phyloP scores from a whole-genome alignment of 2,329 filamentous ascomycete species.

The Sporothrix euskadiensis region DNA sequence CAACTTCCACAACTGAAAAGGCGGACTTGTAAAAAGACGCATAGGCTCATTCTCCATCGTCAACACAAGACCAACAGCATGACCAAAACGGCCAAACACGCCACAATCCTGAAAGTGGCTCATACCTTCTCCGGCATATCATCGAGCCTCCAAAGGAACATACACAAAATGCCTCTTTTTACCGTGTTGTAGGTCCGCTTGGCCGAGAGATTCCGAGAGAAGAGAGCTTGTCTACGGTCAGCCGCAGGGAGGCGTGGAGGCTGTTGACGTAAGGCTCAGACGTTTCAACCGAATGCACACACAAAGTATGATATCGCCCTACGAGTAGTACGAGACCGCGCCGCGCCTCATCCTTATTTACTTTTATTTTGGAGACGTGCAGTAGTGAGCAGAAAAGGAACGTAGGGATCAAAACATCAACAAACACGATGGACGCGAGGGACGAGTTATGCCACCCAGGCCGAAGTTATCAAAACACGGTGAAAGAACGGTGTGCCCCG shows the following conservation, averaged over 20 bases:
- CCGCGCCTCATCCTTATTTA: too few relatives aligned
- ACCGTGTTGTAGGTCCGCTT: not conserved
- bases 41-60: not conserved
- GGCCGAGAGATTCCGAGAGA: not conserved
- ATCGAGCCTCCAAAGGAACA: not conserved
- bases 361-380: constrained; percentile 11
- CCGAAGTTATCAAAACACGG: not conserved
- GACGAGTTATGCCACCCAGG: not conserved
- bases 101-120: not conserved
- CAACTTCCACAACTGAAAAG: not conserved
- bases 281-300: not conserved
- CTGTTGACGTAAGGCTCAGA: not conserved
- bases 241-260: not conserved
- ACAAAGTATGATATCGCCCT: not conserved
- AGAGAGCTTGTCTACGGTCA: not conserved
- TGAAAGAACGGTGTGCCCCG: constrained; percentile 20
- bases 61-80: not conserved
- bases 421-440: not conserved
- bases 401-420: not conserved
- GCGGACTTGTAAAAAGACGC: not conserved
- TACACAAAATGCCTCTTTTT: not conserved
- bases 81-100: constrained; percentile 12
- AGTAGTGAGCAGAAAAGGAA: not conserved
- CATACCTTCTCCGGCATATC: not conserved
- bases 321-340: not conserved